phyloP scores from a whole-genome alignment of 2,329 filamentous ascomycete species.

The Rugonectria rugulosa region DNA sequence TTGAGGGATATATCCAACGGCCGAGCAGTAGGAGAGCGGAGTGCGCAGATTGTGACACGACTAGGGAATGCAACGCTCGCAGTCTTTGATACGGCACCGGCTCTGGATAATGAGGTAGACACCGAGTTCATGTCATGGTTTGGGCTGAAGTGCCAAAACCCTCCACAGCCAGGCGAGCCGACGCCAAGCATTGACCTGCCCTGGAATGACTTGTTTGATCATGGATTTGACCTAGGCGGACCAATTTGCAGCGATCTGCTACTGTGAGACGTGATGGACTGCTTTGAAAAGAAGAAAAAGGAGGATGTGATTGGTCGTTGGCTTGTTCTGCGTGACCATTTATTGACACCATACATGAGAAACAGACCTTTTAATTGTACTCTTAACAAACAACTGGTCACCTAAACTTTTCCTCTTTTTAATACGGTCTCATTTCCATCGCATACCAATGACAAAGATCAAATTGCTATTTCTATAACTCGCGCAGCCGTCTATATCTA shows the following conservation, averaged over 20 bases:
- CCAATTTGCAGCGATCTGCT: conserved; percentile 28
- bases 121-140: conserved; percentile 38
- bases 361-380: too few relatives aligned
- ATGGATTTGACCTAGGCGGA: conserved; percentile 32
- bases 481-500: too few relatives aligned
- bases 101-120: conserved; percentile 29
- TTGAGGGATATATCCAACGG: conserved; percentile 33
- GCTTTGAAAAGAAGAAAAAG: too few relatives aligned
- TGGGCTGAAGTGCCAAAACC: conserved; percentile 32
- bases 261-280: too few relatives aligned
- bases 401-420: too few relatives aligned
- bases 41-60: conserved; percentile 26
- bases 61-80: conserved; percentile 32
- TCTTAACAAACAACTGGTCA: too few relatives aligned
- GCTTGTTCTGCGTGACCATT: too few relatives aligned
- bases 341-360: too few relatives aligned
- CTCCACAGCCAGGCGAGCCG: conserved; percentile 28
- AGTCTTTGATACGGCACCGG: conserved; percentile 26
- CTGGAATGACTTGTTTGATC: conserved; percentile 36
- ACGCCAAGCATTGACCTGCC: conserved; percentile 34
- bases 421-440: too few relatives aligned
- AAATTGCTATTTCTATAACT: too few relatives aligned
- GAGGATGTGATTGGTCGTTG: too few relatives aligned
- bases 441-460: too few relatives aligned
- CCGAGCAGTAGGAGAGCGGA: conserved; percentile 29